A percentile compares a stretch with the other conserved stretches of the same genome.
Conservation (phyloP, 768 basidiomycete genomes). For the Pleurotus salmoneostramineus region DNA sequence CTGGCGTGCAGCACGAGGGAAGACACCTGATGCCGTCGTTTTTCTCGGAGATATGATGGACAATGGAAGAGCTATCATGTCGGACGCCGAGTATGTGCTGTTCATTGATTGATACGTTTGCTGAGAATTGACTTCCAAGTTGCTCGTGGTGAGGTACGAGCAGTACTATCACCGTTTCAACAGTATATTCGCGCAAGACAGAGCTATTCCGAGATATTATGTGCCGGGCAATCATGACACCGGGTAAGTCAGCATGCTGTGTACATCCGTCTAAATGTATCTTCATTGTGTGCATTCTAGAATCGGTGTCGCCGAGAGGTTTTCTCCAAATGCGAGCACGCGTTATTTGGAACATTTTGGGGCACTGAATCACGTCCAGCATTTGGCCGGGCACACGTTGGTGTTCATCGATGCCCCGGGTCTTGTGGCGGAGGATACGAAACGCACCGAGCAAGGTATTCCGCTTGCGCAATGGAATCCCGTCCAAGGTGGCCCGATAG, state of each 20-base stretch:
- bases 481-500: conserved; percentile 44
- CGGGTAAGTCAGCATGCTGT: conserved; percentile 40
- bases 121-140: background rate
- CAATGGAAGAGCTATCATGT: conserved; percentile 64
- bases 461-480: conserved; percentile 44
- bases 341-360: conserved; percentile 81
- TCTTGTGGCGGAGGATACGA: conserved; percentile 69
- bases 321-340: conserved; percentile 39
- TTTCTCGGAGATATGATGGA: conserved; percentile 96
- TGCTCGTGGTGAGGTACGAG: conserved; percentile 56
- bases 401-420: conserved; percentile 71
- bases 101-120: conserved; percentile 2
- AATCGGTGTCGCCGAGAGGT: conserved; percentile 38
- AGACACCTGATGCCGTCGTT: conserved; percentile 68
- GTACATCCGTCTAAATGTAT: conserved; percentile 21
- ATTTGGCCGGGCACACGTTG: conserved; percentile 69
- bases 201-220: conserved; percentile 54
- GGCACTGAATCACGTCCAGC: conserved; percentile 56
- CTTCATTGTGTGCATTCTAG: conserved; percentile 25
- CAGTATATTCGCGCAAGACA: conserved; percentile 56
- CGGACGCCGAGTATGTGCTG: conserved; percentile 61
- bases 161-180: conserved; percentile 64
- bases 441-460: conserved; percentile 37
- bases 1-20: conserved; percentile 65
- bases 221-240: conserved; percentile 93